These are phyloP conservation scores for Cyberlindnera mrakii DNA, from an alignment of 805 yeast species.

Conservation along the genomic window DNA sequence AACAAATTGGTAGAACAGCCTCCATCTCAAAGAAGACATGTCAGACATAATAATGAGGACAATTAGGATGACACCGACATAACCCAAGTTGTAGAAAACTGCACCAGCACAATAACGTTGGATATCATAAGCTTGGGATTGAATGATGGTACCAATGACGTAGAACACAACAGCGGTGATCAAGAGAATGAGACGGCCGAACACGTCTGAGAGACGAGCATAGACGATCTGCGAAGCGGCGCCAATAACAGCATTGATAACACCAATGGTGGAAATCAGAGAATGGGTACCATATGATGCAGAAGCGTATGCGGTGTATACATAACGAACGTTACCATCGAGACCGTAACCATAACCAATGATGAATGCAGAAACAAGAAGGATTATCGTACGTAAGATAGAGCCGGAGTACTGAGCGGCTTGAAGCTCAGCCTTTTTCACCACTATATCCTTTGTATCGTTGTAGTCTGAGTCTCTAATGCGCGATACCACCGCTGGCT, in stretches of 20 bases:
- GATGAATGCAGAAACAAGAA: conserved; percentile 40
- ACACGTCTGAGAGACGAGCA: conserved; percentile 61
- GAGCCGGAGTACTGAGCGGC: conserved; percentile 35
- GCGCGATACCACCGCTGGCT: not conserved
- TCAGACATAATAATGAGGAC: conserved; percentile 59
- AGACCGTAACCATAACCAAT: conserved; percentile 51
- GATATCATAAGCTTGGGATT: conserved; percentile 53
- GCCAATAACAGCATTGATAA: conserved; percentile 51
- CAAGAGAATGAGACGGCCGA: conserved; percentile 55
- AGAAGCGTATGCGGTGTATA: conserved; percentile 51
- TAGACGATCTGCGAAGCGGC: conserved; percentile 62
- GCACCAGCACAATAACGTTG: conserved; percentile 61
- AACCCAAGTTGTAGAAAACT: conserved; percentile 48
- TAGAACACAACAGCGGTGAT: conserved; percentile 47
- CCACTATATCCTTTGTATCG: conserved; percentile 34
- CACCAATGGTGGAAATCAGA: conserved; percentile 51
- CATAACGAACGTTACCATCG: conserved; percentile 43
- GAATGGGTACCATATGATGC: conserved; percentile 48
- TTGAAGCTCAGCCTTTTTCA: conserved; percentile 44
- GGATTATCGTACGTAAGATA: conserved; percentile 27
- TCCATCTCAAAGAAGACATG: conserved; percentile 63
- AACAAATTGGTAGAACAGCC: conserved; percentile 56
- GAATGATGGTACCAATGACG: conserved; percentile 56
- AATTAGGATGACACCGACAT: conserved; percentile 55
- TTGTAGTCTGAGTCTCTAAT: conserved; percentile 5